Evolutionary conservation across 345 rosid genomes (phyloP).

Genomic region (Salix dunnii): DNA sequence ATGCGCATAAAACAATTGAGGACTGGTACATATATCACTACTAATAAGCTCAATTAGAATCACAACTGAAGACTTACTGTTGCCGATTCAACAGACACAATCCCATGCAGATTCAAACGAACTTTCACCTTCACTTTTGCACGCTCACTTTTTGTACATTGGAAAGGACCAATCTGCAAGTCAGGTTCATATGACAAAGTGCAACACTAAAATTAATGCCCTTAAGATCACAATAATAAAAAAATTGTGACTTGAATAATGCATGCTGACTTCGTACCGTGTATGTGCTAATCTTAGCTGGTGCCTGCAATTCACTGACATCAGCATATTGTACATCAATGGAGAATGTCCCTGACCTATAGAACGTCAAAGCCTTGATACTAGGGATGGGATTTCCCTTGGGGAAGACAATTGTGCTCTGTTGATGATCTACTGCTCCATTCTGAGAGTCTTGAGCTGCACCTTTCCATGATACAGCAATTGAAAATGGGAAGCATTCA

Average conservation of each 20-base stretch:
- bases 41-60: background rate
- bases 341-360: constrained; percentile 66
- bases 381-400: constrained; percentile 89
- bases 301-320: constrained; percentile 56
- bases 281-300: constrained; percentile 76
- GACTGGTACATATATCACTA: background rate
- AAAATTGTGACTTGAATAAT: background rate
- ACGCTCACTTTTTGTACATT: constrained; percentile 59
- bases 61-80: constrained; percentile 43
- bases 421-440: constrained; percentile 66
- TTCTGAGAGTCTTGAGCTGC: constrained; percentile 57
- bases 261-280: constrained; percentile 38
- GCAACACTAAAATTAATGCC: background rate
- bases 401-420: constrained; percentile 70
- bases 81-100: constrained; percentile 80
- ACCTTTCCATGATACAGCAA: constrained; percentile 81
- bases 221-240: background rate
- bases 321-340: constrained; percentile 77
- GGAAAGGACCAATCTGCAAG: constrained; percentile 88
- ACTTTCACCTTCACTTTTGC: constrained; percentile 86
- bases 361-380: constrained; percentile 77
- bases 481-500: constrained; percentile 79
- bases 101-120: constrained; percentile 81
- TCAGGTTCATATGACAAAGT: background rate
- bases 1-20: constrained; percentile 2